Conservation (phyloP, 2,329 filamentous ascomycete species). For the Diplodia corticola region DNA sequence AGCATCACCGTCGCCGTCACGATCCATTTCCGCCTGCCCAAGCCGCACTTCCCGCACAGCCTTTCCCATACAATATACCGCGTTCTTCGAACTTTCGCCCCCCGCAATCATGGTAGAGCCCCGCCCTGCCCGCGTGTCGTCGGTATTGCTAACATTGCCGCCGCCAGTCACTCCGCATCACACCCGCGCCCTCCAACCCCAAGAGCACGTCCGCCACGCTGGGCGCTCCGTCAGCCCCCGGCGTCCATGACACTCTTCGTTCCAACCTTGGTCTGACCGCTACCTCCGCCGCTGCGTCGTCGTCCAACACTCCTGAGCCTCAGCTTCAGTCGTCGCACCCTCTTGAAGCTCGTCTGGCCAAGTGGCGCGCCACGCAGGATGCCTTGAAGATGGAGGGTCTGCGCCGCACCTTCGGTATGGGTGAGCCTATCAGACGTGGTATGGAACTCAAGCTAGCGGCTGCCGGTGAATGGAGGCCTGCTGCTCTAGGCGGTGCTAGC, state of each 20-base stretch:
- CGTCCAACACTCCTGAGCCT: conserved; percentile 27
- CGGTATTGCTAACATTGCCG: conserved; percentile 3
- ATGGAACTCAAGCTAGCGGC: conserved; percentile 93
- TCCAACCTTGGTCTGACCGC: conserved; percentile 66
- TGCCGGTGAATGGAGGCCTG: conserved; percentile 77
- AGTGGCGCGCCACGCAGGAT: conserved; percentile 90
- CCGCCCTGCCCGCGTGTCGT: not conserved
- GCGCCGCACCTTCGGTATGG: conserved; percentile 84
- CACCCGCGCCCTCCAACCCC: conserved; percentile 68
- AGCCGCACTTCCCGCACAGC: not conserved
- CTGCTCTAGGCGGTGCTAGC: conserved; percentile 64
- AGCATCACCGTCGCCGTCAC: conserved; percentile 15
- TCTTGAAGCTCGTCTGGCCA: conserved; percentile 82
- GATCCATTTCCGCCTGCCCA: no score
- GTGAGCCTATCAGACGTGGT: conserved; percentile 84
- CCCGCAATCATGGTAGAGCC: conserved; percentile 7
- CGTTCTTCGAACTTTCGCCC: not conserved
- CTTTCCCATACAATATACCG: not conserved
- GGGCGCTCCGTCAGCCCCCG: conserved; percentile 83
- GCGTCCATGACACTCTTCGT: conserved; percentile 91
- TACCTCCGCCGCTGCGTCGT: conserved; percentile 37
- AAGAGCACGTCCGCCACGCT: conserved; percentile 53
- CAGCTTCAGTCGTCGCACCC: conserved; percentile 74
- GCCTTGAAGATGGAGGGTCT: conserved; percentile 83
- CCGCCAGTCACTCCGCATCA: conserved; percentile 71